Conservation (phyloP, 2,329 filamentous ascomycete genomes). For the Fonsecaea pugnacius region DNA sequence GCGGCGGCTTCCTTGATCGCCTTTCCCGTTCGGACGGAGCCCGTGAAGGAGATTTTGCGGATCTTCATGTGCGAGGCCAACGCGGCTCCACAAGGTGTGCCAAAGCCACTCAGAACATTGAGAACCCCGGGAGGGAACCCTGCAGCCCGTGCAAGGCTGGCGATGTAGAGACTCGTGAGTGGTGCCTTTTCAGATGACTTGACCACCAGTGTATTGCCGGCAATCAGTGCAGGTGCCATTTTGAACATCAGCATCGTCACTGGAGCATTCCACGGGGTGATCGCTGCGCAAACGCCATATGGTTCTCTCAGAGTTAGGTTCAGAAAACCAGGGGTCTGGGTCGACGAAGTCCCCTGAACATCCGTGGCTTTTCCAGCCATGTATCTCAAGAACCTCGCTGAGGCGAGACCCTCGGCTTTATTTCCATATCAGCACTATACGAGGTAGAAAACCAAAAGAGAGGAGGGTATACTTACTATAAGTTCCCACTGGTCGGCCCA, state of each 20-base stretch:
- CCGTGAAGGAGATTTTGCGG: conserved; percentile 44
- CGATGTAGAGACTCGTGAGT: conserved; percentile 44
- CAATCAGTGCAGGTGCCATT: conserved; percentile 48
- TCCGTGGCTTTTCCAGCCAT: not conserved
- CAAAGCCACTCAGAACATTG: conserved; percentile 46
- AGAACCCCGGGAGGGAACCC: conserved; percentile 53
- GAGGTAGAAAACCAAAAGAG: too few relatives aligned
- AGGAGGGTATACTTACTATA: too few relatives aligned
- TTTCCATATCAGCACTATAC: too few relatives aligned
- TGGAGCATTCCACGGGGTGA: conserved; percentile 50
- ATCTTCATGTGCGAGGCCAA: conserved; percentile 41
- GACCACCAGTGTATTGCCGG: conserved; percentile 52
- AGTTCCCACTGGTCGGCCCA: conserved; percentile 52
- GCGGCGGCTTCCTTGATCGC: conserved; percentile 40
- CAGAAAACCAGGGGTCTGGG: not conserved
- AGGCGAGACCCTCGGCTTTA: too few relatives aligned
- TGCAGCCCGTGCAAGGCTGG: conserved; percentile 46
- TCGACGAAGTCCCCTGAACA: not conserved
- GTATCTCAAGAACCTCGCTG: not conserved
- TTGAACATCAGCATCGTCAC: conserved; percentile 49
- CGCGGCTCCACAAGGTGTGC: conserved; percentile 60
- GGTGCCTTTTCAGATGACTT: conserved; percentile 54
- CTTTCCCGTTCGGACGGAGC: conserved; percentile 38
- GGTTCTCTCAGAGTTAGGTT: conserved; percentile 20
- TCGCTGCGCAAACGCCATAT: conserved; percentile 41